A percentile compares a stretch with the other conserved stretches of the same genome.
phyloP scores from a whole-genome alignment of 352 stramenopile species.

The Phytophthora ramorum region DNA sequence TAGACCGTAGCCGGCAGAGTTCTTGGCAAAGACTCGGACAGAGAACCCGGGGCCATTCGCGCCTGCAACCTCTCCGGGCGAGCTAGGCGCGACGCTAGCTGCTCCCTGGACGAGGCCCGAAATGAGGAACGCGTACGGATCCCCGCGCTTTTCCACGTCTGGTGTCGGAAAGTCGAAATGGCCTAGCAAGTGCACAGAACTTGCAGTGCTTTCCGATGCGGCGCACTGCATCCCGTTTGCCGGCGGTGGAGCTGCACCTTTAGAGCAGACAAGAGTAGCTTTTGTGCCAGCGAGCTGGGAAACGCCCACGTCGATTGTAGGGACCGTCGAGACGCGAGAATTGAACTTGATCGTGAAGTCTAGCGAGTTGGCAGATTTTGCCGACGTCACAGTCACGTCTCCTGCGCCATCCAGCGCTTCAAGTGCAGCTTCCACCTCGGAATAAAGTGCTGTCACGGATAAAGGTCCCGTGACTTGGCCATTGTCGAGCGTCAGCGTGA shows the following conservation, averaged over 20 bases:
- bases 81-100: constrained; percentile 33
- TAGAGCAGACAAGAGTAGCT: constrained; percentile 60
- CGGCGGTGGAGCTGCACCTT: constrained; percentile 28
- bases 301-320: constrained; percentile 43
- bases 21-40: constrained; percentile 72
- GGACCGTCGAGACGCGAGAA: constrained; percentile 46
- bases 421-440: constrained; percentile 81
- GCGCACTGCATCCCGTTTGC: constrained; percentile 55
- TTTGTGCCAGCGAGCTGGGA: constrained; percentile 45
- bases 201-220: constrained; percentile 47
- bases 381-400: constrained; percentile 77
- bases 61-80: constrained; percentile 42
- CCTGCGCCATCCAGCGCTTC: constrained; percentile 80
- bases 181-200: constrained; percentile 41
- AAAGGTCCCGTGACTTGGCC: constrained; percentile 62
- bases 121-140: constrained; percentile 68
- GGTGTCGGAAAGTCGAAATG: constrained; percentile 51
- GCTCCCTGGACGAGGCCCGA: constrained; percentile 51
- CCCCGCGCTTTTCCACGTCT: constrained; percentile 42
- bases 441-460: constrained; percentile 57
- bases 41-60: constrained; percentile 56
- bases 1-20: constrained; percentile 66
- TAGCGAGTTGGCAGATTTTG: constrained; percentile 24
- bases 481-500: constrained; percentile 72
- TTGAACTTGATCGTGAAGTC: constrained; percentile 71